Conservation (phyloP, 805 yeast genomes). For the Starmerella khaoyaiensis region DNA sequence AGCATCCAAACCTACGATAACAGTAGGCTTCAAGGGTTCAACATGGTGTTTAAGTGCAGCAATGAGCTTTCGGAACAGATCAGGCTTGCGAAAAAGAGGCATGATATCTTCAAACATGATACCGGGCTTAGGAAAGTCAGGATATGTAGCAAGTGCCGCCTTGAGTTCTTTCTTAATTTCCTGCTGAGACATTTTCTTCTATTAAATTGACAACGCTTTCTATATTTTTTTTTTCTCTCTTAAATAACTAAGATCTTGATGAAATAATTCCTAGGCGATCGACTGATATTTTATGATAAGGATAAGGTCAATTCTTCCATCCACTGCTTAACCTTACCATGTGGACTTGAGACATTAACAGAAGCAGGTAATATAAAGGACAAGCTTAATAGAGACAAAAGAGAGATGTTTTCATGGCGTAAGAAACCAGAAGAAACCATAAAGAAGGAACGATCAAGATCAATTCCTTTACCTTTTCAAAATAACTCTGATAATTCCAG, state of each 20-base stretch:
- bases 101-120: constrained; percentile 89
- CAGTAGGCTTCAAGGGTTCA: constrained; percentile 54
- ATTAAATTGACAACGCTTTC: too few species aligned
- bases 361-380: neutral
- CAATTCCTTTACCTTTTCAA: constrained; percentile 4
- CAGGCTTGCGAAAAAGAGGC: constrained; percentile 81
- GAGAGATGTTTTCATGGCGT: constrained; percentile 4
- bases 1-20: constrained; percentile 86
- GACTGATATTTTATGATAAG: constrained; percentile 1
- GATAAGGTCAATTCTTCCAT: neutral
- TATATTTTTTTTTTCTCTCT: too few species aligned
- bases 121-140: constrained; percentile 89
- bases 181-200: constrained; percentile 7
- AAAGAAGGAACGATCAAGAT: constrained; percentile 1
- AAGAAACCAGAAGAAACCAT: neutral
- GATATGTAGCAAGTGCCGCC: constrained; percentile 47
- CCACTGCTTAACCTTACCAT: too few species aligned
- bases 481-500: neutral
- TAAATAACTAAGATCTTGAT: too few species aligned
- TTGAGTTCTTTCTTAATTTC: constrained; percentile 22
- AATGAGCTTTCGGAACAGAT: constrained; percentile 63
- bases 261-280: too few species aligned
- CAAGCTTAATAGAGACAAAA: neutral
- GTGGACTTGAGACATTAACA: neutral
- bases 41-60: constrained; percentile 70